Evolutionary conservation across 2,329 filamentous ascomycete species (phyloP), one percentile per base, ranked within the genome.

Genomic region (Dactylellina leptospora): DNA sequence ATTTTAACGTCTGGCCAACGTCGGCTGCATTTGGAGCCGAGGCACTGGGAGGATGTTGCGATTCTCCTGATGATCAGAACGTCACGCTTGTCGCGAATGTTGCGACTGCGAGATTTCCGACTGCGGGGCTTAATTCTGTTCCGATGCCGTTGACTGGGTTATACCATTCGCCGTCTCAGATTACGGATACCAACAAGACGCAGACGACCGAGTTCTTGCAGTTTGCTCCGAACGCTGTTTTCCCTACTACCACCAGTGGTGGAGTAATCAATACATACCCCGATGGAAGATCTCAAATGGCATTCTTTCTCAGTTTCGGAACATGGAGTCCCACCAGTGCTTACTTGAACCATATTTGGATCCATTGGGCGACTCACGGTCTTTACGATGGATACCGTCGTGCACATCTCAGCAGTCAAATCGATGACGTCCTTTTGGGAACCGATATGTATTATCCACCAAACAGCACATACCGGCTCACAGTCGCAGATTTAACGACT

Each of bases 381-480:
- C 78, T 87, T 6, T 76, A 85, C 73, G 80, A 84, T 8, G 85
- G 85, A n/a, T 83, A 84, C 76, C 82, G 84, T 58, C 82, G 85
- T 73, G 80, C 84, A 36, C 83, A 85, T 72, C 78, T 87, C 33
- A 84, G 80, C 78, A 83, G 85, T 10, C 85, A 87, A 75, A 83
- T 88, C 28, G 86, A 88, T 75, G 86, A 88, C 74, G 85, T 88
- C 81, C 85, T 87, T 75, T 80, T 88, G 18, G 79, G 81, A 77
- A 60, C 78, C 76, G 79, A 22, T 78, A 16, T 42, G 18, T 55
- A 42, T 6, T 40, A 25, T 55, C 33, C 51, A 10, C 27, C 56
- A 4, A 38, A 40, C 2, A 42, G 13, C 2, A 74, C 82, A 70
- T 73, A 62, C 23, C 60, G 64, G 11, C 44, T 51, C 9, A 66